Evolutionary conservation across 148 eudicot genomes (phyloP), one percentile per base, ranked within the genome.

Genomic region (Arctostaphylos glauca): DNA sequence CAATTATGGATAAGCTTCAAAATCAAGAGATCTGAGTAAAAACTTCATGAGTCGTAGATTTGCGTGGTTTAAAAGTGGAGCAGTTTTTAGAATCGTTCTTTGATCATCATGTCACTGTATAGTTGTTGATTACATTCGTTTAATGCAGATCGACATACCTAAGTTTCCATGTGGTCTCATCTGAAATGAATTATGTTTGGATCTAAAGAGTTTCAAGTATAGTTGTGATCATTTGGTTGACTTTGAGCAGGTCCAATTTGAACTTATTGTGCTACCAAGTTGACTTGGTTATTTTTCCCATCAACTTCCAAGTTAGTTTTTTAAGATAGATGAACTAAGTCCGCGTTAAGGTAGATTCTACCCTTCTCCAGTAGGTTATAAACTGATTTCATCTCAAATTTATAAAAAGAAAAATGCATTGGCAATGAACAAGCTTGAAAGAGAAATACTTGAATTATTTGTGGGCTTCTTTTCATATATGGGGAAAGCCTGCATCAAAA

Each of bases 401-500:
- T 4, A 18, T 12, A 14, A 16, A 76, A 19, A 19, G 67, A 8
- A 5, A 77, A 55, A 25, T 23, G 60, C 13, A 44, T 52, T 2
- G 31, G n/a, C 77, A 52, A 3, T 4, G 78, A 76, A 52, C 18
- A 76, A 23, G 16, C 58, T 77, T 77, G 80, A 14, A 16, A 77
- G 16, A 76, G 78, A 76, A 23, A 75, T 72, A 50, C 31, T 76
- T 12, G 41, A 62, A 21, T 62, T 62, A 13, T 62, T 62, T 76
- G 58, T 54, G 80, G 41, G 23, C 80, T 31, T 13, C 62, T 77
- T 21, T 71, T 44, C 15, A 41, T 68, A 68, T 38, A 31, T 8
- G 48, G 14, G 5, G 14, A 74, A 48, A n/a, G 77, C 59, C 23
- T 31, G 47, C 25, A 5, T 16, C 64, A 16, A 77, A 77, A 55